Evolutionary conservation across 495 filamentous ascomycete species (phyloP), one percentile per base, ranked within the genome.

Genomic region (Xylaria acuta): DNA sequence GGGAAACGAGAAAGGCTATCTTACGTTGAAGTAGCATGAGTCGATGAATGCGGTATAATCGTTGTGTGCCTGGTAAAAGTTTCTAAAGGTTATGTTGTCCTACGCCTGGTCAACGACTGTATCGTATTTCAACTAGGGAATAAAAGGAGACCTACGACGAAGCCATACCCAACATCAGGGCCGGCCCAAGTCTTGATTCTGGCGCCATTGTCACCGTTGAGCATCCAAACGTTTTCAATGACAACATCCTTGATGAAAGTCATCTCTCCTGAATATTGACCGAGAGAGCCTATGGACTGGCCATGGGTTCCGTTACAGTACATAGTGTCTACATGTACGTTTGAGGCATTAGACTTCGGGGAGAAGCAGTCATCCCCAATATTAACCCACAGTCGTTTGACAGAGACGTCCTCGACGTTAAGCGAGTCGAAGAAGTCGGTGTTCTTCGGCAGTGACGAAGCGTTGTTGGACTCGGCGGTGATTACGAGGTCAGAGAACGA

Each of bases 361-460:
- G 85, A 85, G 80, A 90, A 88, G 77, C 88, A 89, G 78, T 90
- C 88, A 67, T 89, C 88, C 41, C 87, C 87, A 36, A 87, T 83
- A 67, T 88, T 83, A 56, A 89, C 81, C 43, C 84, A 81, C 1
- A 83, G 79, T 68, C 87, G 85, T 32, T 83, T 84, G 14, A 88
- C 85, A 1, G 77, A 80, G 2, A 89, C 74, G 1, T 83, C 82
- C 60, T 88, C 80, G 36, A 81, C 73, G 41, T 87, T 87, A 30
- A 83, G 77, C 12, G 86, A 85, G 76, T 89, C 87, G 75, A 87
- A 89, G n/a, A 87, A 87, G 65, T 90, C 88, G 5, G 86, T 88
- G 77, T 89, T 89, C 71, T 88, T 87, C 32, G 88, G 83, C 5
- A 80, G 75, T 4, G 84, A 80, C 72, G 86, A 82, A 18, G 81